Evolutionary conservation across 148 eudicot genomes (phyloP).

Genomic region (Drosera capensis): DNA sequence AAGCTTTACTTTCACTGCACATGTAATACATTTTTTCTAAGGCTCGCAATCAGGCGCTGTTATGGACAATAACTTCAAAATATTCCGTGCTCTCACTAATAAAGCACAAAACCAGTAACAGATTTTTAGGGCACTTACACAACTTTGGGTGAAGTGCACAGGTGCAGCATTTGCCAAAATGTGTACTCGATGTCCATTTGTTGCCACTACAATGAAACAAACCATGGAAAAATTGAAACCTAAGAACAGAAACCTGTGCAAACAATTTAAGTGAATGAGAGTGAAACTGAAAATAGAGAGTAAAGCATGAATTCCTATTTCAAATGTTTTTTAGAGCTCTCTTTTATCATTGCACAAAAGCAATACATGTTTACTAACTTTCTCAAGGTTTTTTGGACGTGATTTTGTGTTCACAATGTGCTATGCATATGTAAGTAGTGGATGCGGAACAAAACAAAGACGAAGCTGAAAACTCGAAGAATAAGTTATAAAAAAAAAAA

Average conservation of each 20-base stretch:
- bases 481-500: too few relatives aligned
- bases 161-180: conserved; percentile 95
- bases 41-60: neutral
- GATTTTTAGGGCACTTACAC: conserved; percentile 60
- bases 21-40: neutral
- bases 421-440: too few relatives aligned
- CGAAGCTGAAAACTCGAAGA: too few relatives aligned
- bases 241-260: neutral
- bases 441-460: too few relatives aligned
- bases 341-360: too few relatives aligned
- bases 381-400: too few relatives aligned
- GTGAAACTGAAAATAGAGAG: too few relatives aligned
- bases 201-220: conserved; percentile 71
- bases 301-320: too few relatives aligned
- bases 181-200: conserved; percentile 99
- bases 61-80: neutral
- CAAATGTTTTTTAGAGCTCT: too few relatives aligned
- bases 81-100: neutral
- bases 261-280: neutral
- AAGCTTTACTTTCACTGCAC: neutral
- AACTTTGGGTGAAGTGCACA: conserved; percentile 80
- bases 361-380: too few relatives aligned
- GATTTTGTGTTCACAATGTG: too few relatives aligned
- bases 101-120: conserved; percentile 5
- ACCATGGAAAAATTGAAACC: neutral